Percentiles rank a stretch among this genome's conserved stretches.
phyloP scores from a whole-genome alignment of 768 basidiomycete genomes.

The Trametes punicea region DNA sequence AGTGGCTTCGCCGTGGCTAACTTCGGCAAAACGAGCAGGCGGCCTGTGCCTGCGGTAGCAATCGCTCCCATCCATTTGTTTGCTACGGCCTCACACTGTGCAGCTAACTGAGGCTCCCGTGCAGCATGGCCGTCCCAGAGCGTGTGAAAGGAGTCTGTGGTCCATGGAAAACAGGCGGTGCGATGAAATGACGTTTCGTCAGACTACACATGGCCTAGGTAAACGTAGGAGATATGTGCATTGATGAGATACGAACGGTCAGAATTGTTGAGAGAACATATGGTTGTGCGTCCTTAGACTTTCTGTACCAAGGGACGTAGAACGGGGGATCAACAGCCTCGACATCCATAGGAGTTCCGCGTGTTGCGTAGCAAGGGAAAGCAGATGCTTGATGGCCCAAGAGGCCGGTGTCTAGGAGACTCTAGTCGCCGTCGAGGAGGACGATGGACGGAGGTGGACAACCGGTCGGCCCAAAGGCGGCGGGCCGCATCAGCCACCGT shows the following conservation, averaged over 20 bases:
- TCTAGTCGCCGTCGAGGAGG: background rate
- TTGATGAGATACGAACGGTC: conserved; percentile 12
- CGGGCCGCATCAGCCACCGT: conserved; percentile 10
- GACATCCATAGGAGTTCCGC: background rate
- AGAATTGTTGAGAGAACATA: conserved; percentile 8
- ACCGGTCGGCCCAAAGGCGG: conserved; percentile 10
- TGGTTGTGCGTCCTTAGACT: conserved; percentile 7
- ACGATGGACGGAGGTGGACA: conserved; percentile 13
- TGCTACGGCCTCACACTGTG: conserved; percentile 46
- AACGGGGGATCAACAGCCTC: background rate
- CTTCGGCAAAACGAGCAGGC: conserved; percentile 24
- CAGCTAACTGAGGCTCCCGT: conserved; percentile 29
- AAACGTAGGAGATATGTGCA: background rate
- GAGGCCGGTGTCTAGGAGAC: background rate
- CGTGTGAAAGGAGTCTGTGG: conserved; percentile 33
- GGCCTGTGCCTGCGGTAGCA: conserved; percentile 35
- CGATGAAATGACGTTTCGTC: conserved; percentile 16
- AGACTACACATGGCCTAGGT: background rate
- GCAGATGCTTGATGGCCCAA: background rate
- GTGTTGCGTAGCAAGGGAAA: background rate
- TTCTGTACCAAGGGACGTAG: conserved; percentile 18
- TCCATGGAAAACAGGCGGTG: conserved; percentile 28
- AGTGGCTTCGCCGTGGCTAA: conserved; percentile 8
- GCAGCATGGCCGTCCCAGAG: conserved; percentile 36
- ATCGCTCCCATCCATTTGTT: conserved; percentile 49